Conservation (phyloP, 441 rosid species). For the Syzygium malaccense region DNA sequence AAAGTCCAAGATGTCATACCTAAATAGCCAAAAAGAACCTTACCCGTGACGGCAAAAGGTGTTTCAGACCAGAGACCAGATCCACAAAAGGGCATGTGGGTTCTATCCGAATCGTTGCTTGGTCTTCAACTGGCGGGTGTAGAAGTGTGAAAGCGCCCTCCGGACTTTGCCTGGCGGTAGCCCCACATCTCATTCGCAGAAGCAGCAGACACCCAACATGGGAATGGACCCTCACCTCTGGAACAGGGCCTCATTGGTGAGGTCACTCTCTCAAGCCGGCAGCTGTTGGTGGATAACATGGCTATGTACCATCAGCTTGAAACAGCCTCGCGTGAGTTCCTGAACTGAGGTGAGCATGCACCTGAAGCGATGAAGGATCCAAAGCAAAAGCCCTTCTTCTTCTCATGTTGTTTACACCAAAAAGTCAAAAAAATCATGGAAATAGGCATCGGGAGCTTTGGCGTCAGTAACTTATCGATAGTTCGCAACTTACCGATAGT, state of each 20-base stretch:
- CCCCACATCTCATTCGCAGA: background rate
- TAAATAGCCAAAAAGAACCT: background rate
- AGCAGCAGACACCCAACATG: background rate
- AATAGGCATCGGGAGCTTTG: too few species aligned
- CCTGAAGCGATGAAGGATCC: background rate
- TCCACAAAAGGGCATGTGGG: constrained; percentile 23
- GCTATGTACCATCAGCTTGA: background rate
- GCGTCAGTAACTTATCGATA: too few species aligned
- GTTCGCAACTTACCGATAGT: too few species aligned
- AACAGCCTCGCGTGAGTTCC: background rate
- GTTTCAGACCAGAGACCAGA: constrained; percentile 6
- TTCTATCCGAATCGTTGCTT: background rate
- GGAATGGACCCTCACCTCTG: background rate
- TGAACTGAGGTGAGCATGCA: background rate
- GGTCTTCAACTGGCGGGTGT: background rate
- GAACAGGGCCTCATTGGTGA: background rate
- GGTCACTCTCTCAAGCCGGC: background rate
- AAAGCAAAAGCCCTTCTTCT: background rate
- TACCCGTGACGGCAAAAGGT: background rate
- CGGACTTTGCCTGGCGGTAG: background rate
- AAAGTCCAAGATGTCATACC: constrained; percentile 1
- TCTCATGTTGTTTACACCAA: too few species aligned
- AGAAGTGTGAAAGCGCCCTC: background rate
- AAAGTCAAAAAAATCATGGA: too few species aligned
- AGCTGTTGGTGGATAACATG: background rate